Evolutionary conservation across 2,329 filamentous ascomycete species (phyloP).

Genomic region (Penicillium sp.): DNA sequence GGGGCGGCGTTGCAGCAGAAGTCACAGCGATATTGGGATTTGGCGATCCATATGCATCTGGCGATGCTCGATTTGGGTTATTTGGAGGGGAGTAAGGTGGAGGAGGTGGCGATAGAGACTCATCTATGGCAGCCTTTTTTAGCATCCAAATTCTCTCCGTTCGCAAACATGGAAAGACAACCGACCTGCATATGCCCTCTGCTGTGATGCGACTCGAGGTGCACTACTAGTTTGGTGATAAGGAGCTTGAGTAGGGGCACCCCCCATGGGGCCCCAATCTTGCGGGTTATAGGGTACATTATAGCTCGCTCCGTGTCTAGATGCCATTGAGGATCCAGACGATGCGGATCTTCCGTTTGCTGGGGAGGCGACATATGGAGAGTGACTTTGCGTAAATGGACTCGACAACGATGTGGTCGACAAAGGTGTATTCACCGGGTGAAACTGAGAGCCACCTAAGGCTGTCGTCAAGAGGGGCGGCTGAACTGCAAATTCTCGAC

Average conservation of each 20-base stretch:
- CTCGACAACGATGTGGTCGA: slow-evolving; percentile 51
- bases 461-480: slow-evolving; percentile 49
- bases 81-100: slow-evolving; percentile 46
- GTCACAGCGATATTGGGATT: slow-evolving; percentile 23
- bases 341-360: slow-evolving; percentile 38
- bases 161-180: slow-evolving; percentile 5
- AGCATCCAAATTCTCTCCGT: slow-evolving; percentile 1
- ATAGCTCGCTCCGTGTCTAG: slow-evolving; percentile 43
- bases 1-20: slow-evolving; percentile 18
- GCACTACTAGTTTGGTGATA: slow-evolving; percentile 35
- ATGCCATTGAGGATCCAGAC: slow-evolving; percentile 46
- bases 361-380: slow-evolving; percentile 44
- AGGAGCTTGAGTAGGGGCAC: slow-evolving; percentile 30
- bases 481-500: slow-evolving; percentile 48
- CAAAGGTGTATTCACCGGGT: slow-evolving; percentile 43
- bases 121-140: slow-evolving; percentile 26
- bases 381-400: slow-evolving; percentile 46
- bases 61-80: slow-evolving; percentile 26
- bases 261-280: slow-evolving; percentile 51
- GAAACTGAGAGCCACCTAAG: slow-evolving; percentile 42
- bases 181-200: slow-evolving; percentile 38
- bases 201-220: slow-evolving; percentile 32
- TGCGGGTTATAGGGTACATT: slow-evolving; percentile 54
- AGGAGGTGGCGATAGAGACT: slow-evolving; percentile 39
- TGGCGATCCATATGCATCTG: slow-evolving; percentile 14